These are phyloP conservation scores for Cornus suecica DNA, from an alignment of 148 eudicot genomes.

Conservation along the genomic window DNA sequence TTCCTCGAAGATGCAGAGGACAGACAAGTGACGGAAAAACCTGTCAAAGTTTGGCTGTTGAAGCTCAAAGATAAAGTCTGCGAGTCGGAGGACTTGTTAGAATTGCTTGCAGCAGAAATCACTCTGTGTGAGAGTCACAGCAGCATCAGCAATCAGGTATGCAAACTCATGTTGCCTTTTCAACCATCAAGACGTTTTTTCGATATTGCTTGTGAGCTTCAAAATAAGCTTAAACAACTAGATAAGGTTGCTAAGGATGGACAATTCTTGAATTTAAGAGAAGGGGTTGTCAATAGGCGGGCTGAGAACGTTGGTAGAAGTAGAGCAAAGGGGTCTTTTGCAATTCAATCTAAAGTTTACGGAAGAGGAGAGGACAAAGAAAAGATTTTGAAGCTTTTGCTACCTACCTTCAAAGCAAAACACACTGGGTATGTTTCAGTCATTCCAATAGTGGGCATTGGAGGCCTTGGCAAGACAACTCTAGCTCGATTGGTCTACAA, in stretches of 20 bases:
- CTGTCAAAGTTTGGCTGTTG: constrained; percentile 10
- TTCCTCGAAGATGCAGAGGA: constrained; percentile 12
- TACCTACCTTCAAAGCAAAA: not conserved
- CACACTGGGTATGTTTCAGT: not conserved
- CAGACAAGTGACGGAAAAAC: not conserved
- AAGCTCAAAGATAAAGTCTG: constrained; percentile 6
- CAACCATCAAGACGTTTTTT: constrained; percentile 1
- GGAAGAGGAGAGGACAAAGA: constrained; percentile 16
- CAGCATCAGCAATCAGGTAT: not conserved
- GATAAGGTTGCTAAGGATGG: not conserved
- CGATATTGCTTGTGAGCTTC: not conserved
- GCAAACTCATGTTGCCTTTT: constrained; percentile 1
- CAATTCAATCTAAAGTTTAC: not conserved
- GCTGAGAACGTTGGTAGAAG: not conserved
- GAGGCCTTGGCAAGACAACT: constrained; percentile 24
- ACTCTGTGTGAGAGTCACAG: constrained; percentile 6
- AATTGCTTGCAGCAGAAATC: constrained; percentile 3
- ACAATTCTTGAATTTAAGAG: not conserved
- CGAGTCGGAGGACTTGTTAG: constrained; percentile 12
- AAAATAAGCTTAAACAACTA: not conserved
- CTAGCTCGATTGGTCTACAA: constrained; percentile 18
- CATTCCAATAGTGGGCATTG: constrained; percentile 21
- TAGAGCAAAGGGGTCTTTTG: constrained; percentile 16
- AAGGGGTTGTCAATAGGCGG: not conserved
- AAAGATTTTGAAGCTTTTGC: not conserved